Conservation (phyloP, 1,284 basidiomycete genomes). For the Meripilus lineatus region DNA sequence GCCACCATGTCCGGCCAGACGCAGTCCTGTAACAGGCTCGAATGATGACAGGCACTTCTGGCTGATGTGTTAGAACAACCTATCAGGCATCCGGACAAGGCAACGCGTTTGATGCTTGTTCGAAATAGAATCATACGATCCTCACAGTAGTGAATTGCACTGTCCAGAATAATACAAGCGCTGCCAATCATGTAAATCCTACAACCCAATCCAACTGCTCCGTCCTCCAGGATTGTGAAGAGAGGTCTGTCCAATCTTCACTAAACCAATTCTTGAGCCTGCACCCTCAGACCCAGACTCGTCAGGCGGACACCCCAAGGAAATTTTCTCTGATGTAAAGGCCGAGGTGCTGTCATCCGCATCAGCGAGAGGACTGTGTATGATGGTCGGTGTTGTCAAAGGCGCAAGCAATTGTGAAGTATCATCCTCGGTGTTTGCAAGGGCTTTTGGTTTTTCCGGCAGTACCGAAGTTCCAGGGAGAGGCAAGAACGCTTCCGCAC, state of each 20-base stretch:
- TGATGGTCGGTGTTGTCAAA: conserved; percentile 40
- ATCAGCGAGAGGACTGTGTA: conserved; percentile 59
- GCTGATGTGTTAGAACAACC: too few relatives aligned
- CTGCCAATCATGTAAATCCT: neutral
- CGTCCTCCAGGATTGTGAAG: conserved; percentile 88
- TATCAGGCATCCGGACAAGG: too few relatives aligned
- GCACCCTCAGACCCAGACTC: conserved; percentile 15
- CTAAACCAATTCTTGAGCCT: conserved; percentile 30
- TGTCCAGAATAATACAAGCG: too few relatives aligned
- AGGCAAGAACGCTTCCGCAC: conserved; percentile 86
- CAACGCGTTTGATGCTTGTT: too few relatives aligned
- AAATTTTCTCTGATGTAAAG: conserved; percentile 17
- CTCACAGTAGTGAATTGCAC: too few relatives aligned
- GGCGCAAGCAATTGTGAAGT: conserved; percentile 1
- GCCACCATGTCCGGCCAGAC: too few relatives aligned
- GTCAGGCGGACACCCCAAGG: conserved; percentile 9
- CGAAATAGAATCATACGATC: too few relatives aligned
- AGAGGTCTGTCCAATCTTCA: conserved; percentile 92
- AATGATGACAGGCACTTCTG: too few relatives aligned
- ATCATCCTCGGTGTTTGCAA: conserved; percentile 8
- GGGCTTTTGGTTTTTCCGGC: conserved; percentile 12
- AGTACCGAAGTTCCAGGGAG: conserved; percentile 29
- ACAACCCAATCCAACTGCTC: conserved; percentile 89
- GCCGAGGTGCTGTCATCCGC: conserved; percentile 40
- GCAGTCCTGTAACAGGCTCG: too few relatives aligned